Percentiles rank a stretch among this genome's conserved stretches.
phyloP scores from a whole-genome alignment of 345 rosid species.

The Populus pruinosa region DNA sequence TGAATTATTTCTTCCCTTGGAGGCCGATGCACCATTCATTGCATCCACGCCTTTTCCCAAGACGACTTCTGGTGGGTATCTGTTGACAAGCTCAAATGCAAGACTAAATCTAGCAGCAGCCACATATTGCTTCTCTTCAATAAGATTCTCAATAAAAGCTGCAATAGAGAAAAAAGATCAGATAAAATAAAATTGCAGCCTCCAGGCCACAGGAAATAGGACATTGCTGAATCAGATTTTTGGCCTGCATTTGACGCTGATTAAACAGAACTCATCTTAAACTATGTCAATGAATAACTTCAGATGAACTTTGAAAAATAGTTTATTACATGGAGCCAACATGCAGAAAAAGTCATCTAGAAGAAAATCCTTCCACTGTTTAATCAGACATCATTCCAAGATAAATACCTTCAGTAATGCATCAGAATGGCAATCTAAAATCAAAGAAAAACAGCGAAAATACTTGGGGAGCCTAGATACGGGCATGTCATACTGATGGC shows the following conservation, averaged over 20 bases:
- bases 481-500: background rate
- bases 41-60: conserved; percentile 4
- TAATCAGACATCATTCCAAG: no score
- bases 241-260: no score
- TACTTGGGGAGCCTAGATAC: background rate
- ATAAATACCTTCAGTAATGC: no score
- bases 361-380: no score
- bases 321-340: no score
- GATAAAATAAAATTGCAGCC: background rate
- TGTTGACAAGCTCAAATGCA: conserved; percentile 22
- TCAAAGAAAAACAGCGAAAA: background rate
- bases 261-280: no score
- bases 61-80: conserved; percentile 19
- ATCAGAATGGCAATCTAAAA: background rate
- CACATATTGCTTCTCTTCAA: conserved; percentile 17
- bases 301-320: no score
- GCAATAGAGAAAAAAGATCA: background rate
- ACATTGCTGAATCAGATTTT: background rate
- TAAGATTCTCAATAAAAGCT: conserved; percentile 30
- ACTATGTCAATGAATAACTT: no score
- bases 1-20: background rate
- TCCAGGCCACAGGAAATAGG: background rate
- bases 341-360: no score
- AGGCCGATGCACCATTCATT: background rate
- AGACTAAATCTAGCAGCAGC: conserved; percentile 32